These are phyloP conservation scores for Fusarium sp. DNA, from an alignment of 2,329 filamentous ascomycete species.

Conservation along the genomic window DNA sequence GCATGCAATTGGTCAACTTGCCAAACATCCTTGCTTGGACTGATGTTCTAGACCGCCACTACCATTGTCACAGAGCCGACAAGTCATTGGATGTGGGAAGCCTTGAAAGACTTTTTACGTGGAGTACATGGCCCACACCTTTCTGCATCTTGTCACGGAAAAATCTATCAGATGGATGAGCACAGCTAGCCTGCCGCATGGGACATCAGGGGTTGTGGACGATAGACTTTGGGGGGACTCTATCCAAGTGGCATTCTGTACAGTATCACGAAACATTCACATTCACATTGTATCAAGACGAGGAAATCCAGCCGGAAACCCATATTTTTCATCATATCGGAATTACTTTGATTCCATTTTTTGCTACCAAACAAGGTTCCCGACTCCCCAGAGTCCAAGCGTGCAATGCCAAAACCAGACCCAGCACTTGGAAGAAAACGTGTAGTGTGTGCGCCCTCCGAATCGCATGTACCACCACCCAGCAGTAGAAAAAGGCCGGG, in stretches of 20 bases:
- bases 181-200: not conserved
- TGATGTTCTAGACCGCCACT: not conserved
- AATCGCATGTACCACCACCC: conserved; percentile 31
- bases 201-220: not conserved
- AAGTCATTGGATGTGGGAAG: not conserved
- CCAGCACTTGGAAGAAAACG: conserved; percentile 39
- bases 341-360: conserved; percentile 49
- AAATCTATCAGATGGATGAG: not conserved
- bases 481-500: conserved; percentile 24
- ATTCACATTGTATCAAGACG: not conserved
- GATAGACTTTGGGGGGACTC: not conserved
- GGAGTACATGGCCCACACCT: not conserved
- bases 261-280: no score
- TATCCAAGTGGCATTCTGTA: no score
- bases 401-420: conserved; percentile 48
- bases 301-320: conserved; percentile 35
- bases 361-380: conserved; percentile 47
- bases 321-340: conserved; percentile 43
- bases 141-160: not conserved
- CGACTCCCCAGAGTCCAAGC: conserved; percentile 48
- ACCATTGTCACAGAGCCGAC: not conserved
- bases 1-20: not conserved
- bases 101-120: not conserved
- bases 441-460: conserved; percentile 27
- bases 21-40: not conserved